Evolutionary conservation across 2,329 filamentous ascomycete species (phyloP), one percentile per base, ranked within the genome.

Genomic region (Fusarium paranaense): DNA sequence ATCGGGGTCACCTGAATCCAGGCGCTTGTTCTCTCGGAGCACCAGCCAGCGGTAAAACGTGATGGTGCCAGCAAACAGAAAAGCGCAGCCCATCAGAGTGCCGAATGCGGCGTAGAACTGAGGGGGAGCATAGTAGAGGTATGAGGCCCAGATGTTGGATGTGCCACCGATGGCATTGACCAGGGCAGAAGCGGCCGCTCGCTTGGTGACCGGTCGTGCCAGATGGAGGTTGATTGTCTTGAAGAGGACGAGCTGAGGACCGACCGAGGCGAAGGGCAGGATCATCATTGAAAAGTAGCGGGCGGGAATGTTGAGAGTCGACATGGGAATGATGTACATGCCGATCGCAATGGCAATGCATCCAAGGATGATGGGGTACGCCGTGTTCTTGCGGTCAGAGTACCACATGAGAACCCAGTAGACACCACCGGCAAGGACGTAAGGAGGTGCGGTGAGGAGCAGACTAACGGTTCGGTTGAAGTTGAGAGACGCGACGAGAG

Each of bases 391-490:
- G 35, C 80, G 56, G 78, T 84, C 82, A 2, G 81, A 83, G 61
- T 83, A 82, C 70, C 72, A 83, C 66, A 76, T 79, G 60, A 84
- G 72, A 2, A 67, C 77, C 67, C 79, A 83, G 69, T 82, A 83
- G 52, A 84, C 77, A 5, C 78, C 72, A 4, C 78, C 83, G 1
- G 83, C 83, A 4, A 86, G 79, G 7, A 86, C 78, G 57, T 86
- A 87, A 1, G 86, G 86, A 0, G 86, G 86, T 2, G 83, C 84
- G 0, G 86, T 87, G 6, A 88, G 81, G 9, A 87, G 80, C 11
- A 88, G 75, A 9, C 80, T 86, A 64, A 84, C 78, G 3, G 83
- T 86, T 70, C 77, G 70, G 69, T 74, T 75, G 66, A 79, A 83
- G 11, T 79, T 76, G 11, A 83, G 77, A 1, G 82, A 79, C 4